Base-by-base conservation (phyloP, 495 filamentous ascomycete species). In the Aspergillus affinis region DNA sequence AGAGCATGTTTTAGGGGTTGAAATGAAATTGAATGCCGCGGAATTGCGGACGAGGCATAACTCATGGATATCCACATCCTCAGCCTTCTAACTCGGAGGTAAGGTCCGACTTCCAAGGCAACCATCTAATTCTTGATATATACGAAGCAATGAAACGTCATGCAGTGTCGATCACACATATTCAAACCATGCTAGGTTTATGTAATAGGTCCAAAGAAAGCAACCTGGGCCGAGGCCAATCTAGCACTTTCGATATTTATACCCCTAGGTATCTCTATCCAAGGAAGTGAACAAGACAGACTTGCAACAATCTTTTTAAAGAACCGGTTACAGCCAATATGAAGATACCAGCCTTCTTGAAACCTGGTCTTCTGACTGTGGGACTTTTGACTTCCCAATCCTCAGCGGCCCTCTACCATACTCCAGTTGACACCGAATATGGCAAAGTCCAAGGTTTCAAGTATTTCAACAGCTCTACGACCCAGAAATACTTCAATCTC, bases 401-500 rank as follows among this genome's bases (percentile, higher is more conserved):
- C 10, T 41, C 36, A 2, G 36, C 36, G 3, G 36, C 12, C 36
- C 36, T 41, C 36, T 41, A 41, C 12, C 9, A 41, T 10, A 41
- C 29, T 10, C 29, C 19, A 44, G 69, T 73, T 49, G 44, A 68
- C n/a, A 73, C 66, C 23, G 58, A 49, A 0, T 67, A 66, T 51
- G 70, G 66, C 10, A 66, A 64, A 15, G 68, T 71, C 27, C 50
- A 71, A 52, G 70, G 68, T 18, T 73, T 57, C 60, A 51, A 71
- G 47, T 71, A 69, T 54, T 73, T 73, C 62, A 73, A 69, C 30
- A 23, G 63, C 27, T 65, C 70, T 1, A 69, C 62, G 17, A 51
- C 68, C 6, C 55, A 68, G 26, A 64, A 60, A n/a, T 66, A 65
- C 66, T 71, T 67, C 48, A 55, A 79, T 74, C 29, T 68, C 63